phyloP scores from a whole-genome alignment of 345 rosid genomes.

The Populus nigra region DNA sequence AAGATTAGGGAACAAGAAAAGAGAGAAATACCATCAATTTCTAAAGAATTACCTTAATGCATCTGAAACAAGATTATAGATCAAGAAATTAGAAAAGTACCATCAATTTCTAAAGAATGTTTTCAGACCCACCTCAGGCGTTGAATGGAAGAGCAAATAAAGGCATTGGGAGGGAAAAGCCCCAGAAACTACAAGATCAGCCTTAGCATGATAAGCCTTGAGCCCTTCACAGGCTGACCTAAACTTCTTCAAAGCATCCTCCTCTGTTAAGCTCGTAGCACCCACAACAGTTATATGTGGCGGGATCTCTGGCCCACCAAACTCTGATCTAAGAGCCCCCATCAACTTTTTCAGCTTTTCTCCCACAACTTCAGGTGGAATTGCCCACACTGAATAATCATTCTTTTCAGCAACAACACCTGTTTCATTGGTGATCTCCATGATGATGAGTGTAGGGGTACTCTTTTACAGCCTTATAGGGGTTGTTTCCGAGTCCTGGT shows the following conservation, averaged over 20 bases:
- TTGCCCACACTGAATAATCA: constrained; percentile 79
- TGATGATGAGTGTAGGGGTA: neutral
- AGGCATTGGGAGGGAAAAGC: constrained; percentile 77
- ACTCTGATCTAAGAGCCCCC: constrained; percentile 26
- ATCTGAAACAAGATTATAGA: too few species aligned
- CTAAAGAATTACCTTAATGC: too few species aligned
- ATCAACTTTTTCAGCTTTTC: constrained; percentile 51
- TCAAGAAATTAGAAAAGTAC: neutral
- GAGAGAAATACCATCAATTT: neutral
- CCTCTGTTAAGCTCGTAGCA: constrained; percentile 51
- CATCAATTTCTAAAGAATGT: neutral
- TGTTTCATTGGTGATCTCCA: neutral
- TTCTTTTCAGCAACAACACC: constrained; percentile 21
- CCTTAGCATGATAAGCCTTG: constrained; percentile 47
- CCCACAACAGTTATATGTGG: constrained; percentile 84
- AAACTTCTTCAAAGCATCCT: constrained; percentile 61
- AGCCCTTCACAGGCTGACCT: constrained; percentile 59
- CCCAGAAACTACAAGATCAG: constrained; percentile 62
- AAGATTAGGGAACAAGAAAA: neutral
- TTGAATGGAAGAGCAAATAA: constrained; percentile 59
- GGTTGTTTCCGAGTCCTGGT: too few species aligned
- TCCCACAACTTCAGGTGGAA: constrained; percentile 56
- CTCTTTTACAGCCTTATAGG: neutral
- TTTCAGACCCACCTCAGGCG: constrained; percentile 50
- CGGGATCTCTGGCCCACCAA: constrained; percentile 46